Evolutionary conservation across 2,329 filamentous ascomycete genomes (phyloP).

Genomic region (Penicillium sp.): DNA sequence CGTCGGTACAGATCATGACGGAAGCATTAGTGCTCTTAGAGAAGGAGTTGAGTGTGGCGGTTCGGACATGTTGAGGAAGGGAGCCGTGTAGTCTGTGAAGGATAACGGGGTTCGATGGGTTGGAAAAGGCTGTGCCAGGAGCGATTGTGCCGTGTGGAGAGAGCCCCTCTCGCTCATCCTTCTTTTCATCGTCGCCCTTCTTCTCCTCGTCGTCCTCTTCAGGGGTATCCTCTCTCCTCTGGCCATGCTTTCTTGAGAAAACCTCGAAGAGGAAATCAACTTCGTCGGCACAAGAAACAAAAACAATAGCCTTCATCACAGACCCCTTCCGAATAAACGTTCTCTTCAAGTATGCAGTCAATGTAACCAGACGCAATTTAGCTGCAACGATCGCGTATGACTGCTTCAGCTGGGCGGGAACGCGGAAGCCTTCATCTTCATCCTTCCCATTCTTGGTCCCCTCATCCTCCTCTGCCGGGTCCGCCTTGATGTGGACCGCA

Average conservation of each 20-base stretch:
- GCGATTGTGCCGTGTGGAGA: conserved; percentile 44
- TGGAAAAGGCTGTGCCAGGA: conserved; percentile 66
- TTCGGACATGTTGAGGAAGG: conserved; percentile 78
- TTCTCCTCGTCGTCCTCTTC: conserved; percentile 22
- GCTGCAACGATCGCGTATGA: conserved; percentile 81
- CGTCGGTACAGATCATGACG: conserved; percentile 88
- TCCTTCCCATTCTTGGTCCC: conserved; percentile 44
- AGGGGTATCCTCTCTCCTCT: conserved; percentile 19
- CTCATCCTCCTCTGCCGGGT: conserved; percentile 52
- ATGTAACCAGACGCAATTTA: conserved; percentile 82
- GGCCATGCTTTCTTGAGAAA: conserved; percentile 50
- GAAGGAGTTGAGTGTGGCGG: conserved; percentile 77
- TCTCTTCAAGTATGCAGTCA: conserved; percentile 77
- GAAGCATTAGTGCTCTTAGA: conserved; percentile 66
- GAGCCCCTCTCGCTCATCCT: conserved; percentile 24
- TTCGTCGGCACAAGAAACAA: conserved; percentile 93
- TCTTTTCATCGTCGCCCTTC: conserved; percentile 18
- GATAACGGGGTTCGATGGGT: conserved; percentile 68
- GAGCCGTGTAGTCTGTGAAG: conserved; percentile 89
- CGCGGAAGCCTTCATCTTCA: conserved; percentile 62
- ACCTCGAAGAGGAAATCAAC: conserved; percentile 95
- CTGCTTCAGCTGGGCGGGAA: conserved; percentile 90
- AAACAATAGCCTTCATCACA: conserved; percentile 94
- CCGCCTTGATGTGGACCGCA: conserved; percentile 76
- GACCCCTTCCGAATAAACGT: conserved; percentile 83